Conservation (phyloP, 176 grass and related monocot species). For the Zizania latifolia region DNA sequence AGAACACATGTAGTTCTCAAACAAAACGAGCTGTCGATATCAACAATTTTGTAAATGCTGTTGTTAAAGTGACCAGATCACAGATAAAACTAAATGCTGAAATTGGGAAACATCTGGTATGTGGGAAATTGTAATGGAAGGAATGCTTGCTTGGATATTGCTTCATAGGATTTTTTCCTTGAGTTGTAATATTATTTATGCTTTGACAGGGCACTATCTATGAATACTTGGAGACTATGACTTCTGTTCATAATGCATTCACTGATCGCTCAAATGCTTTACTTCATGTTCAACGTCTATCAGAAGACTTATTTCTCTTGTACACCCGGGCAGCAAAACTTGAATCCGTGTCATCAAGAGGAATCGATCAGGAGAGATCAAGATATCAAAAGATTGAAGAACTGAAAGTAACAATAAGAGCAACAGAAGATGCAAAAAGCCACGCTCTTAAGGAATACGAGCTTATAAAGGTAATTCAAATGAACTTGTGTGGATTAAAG, state of each 20-base stretch:
- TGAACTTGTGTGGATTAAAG: conserved; percentile 9
- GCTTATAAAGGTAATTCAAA: conserved; percentile 65
- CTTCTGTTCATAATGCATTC: conserved; percentile 78
- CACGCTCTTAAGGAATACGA: conserved; percentile 65
- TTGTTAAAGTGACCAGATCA: conserved; percentile 64
- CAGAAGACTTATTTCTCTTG: conserved; percentile 57
- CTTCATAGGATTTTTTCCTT: conserved; percentile 12
- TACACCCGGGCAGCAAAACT: conserved; percentile 48
- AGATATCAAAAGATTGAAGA: conserved; percentile 70
- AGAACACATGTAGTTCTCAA: conserved; percentile 53
- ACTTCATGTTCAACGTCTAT: conserved; percentile 61
- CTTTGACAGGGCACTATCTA: conserved; percentile 64
- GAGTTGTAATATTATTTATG: conserved; percentile 26
- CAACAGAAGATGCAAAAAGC: conserved; percentile 59
- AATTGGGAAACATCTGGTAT: conserved; percentile 71
- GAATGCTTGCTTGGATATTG: conserved; percentile 4
- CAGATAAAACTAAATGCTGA: conserved; percentile 64
- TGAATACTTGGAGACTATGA: conserved; percentile 75
- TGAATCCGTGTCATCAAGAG: conserved; percentile 65
- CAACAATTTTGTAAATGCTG: conserved; percentile 60
- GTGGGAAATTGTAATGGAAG: conserved; percentile 2
- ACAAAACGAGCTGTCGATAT: conserved; percentile 57
- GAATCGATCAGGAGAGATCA: conserved; percentile 54
- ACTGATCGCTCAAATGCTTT: conserved; percentile 66
- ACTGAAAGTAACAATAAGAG: conserved; percentile 64